phyloP scores from a whole-genome alignment of 257 asterid species.

The Scutellaria baicalensis region DNA sequence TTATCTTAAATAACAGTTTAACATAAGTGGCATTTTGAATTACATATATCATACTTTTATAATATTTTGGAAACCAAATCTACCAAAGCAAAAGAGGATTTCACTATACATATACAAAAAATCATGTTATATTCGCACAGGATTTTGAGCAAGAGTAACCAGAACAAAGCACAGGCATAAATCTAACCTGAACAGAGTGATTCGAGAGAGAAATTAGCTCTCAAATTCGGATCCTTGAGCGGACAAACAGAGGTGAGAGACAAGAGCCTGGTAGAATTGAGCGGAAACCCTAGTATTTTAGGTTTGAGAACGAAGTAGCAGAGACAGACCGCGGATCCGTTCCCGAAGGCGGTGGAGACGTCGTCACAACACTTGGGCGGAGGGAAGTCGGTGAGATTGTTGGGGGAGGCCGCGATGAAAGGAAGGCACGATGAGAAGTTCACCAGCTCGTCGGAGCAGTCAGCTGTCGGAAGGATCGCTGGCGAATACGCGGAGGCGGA shows the following conservation, averaged over 20 bases:
- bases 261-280: conserved; percentile 37
- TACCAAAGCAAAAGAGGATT: neutral
- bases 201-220: conserved; percentile 27
- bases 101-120: neutral
- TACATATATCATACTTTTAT: neutral
- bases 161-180: neutral
- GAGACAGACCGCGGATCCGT: conserved; percentile 49
- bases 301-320: conserved; percentile 63
- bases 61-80: too few relatives aligned
- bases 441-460: conserved; percentile 65
- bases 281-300: conserved; percentile 59
- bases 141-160: too few relatives aligned
- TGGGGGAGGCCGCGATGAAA: conserved; percentile 49
- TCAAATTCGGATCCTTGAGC: neutral
- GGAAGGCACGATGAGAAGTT: conserved; percentile 66
- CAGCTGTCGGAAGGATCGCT: conserved; percentile 19
- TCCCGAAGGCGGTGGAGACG: conserved; percentile 29
- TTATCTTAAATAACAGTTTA: neutral
- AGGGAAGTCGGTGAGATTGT: conserved; percentile 56
- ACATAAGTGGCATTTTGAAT: neutral
- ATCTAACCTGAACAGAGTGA: conserved; percentile 60
- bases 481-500: conserved; percentile 13
- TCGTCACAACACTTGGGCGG: conserved; percentile 58
- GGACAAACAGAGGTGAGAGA: conserved; percentile 59
- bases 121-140: neutral